Conservation (phyloP, 352 stramenopile genomes). For the Phytophthora citricola region DNA sequence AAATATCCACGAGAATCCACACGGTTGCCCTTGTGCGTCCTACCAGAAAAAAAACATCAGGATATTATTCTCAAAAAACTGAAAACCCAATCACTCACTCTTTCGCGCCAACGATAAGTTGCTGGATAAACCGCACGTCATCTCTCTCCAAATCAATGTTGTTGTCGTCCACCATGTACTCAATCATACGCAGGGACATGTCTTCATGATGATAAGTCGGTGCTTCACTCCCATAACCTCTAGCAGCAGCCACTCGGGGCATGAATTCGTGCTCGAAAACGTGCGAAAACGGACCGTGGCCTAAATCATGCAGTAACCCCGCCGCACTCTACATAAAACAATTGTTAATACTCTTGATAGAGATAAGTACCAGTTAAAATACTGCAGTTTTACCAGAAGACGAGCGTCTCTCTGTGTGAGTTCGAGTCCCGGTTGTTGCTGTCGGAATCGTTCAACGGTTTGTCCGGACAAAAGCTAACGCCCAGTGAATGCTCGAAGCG, state of each 20-base stretch:
- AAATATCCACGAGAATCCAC: conserved; percentile 75
- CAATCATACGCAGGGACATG: conserved; percentile 83
- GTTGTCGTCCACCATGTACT: conserved; percentile 85
- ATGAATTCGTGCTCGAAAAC: conserved; percentile 95
- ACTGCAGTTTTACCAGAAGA: conserved; percentile 47
- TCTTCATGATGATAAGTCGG: conserved; percentile 80
- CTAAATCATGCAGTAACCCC: conserved; percentile 86
- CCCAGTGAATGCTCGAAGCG: conserved; percentile 97
- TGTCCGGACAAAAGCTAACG: conserved; percentile 94
- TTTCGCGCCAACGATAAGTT: conserved; percentile 85
- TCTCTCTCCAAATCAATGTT: conserved; percentile 74
- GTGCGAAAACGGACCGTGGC: conserved; percentile 97
- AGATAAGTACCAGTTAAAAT: too few species aligned
- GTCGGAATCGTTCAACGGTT: conserved; percentile 85
- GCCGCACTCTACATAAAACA: conserved; percentile 59
- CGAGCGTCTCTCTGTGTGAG: conserved; percentile 89
- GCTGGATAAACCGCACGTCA: conserved; percentile 80
- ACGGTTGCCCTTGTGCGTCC: conserved; percentile 54
- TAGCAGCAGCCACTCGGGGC: conserved; percentile 47
- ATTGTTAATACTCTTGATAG: neutral
- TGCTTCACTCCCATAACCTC: conserved; percentile 32
- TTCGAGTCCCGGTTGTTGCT: conserved; percentile 87
- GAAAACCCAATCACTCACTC: conserved; percentile 34
- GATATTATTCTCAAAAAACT: neutral
- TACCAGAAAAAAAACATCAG: conserved; percentile 22